Evolutionary conservation across 345 rosid species (phyloP).

Genomic region (Rhodomyrtus tomentosa): DNA sequence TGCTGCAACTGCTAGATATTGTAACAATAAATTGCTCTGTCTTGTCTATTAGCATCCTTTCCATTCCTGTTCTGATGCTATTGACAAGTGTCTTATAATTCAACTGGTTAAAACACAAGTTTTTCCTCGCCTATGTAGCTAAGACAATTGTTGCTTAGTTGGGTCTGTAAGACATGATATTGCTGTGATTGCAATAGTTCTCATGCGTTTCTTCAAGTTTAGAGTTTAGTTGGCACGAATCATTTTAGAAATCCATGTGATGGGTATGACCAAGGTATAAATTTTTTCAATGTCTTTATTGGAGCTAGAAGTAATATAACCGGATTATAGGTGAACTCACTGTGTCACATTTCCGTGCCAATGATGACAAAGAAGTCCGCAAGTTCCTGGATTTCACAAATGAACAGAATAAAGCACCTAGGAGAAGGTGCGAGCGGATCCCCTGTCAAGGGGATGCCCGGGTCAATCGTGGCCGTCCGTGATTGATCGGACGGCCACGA

Average conservation of each 20-base stretch:
- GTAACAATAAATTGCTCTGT: not conserved
- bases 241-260: not conserved
- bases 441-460: no score
- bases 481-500: no score
- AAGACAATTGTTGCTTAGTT: not conserved
- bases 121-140: not conserved
- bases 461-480: no score
- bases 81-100: not conserved
- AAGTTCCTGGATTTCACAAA: not conserved
- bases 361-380: not conserved
- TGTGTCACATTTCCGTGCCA: not conserved
- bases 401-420: not conserved
- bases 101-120: not conserved
- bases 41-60: not conserved
- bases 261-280: not conserved
- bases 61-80: not conserved
- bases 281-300: not conserved
- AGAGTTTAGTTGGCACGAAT: not conserved
- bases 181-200: not conserved
- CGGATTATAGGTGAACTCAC: not conserved
- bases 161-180: not conserved
- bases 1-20: not conserved
- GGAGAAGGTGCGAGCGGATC: no score
- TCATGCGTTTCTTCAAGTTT: not conserved
- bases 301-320: not conserved